Base-by-base conservation (phyloP, 2,329 filamentous ascomycete genomes). In the Trichoderma breve region DNA sequence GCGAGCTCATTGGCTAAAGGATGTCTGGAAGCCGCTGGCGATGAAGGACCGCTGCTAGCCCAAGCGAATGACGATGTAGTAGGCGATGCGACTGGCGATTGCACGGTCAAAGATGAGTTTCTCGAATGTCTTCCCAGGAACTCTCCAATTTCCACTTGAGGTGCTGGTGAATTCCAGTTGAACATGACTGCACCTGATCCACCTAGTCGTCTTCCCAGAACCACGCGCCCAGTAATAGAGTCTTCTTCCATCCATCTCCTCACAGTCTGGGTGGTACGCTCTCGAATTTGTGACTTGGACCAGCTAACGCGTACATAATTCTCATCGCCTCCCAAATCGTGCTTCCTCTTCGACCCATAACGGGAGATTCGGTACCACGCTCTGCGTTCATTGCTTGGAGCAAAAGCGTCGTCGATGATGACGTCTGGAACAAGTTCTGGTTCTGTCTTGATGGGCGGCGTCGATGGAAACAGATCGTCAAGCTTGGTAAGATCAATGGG, bases 201-300 rank as follows among this genome's bases (percentile, higher is more conserved):
- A 1, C 80, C 81, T 0, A 77, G 76, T 18, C 83, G 80, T 61
- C 82, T 80, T 0, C 83, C 81, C 3, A 81, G 76, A 28, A 81
- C 78, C 7, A 80, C 77, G n/a, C 85, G 84, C 1, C 88, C 87
- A 2, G 86, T 82, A 32, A 88, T 86, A 0, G 87, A 87, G 74
- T 90, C 89, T 75, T 91, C 87, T 75, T 90, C 88, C 84, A 91
- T 89, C 90, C 90, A 92, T 30, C 88, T 84, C 30, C 87, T 84
- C 21, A 92, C 89, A 53, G 89, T 88, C 71, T 86, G 84, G 72
- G 89, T 83, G 1, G 86, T 88, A 9, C 88, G 85, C 14, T 80
- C 79, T 28, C 87, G 87, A 2, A 89, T 80, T 7, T 83, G 79
- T 0, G 89, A 91, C n/a, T 82, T 80, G 4, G 77, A 74, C 90